Conservation (phyloP, 176 grass and related monocot genomes). For the Stipa capillata region DNA sequence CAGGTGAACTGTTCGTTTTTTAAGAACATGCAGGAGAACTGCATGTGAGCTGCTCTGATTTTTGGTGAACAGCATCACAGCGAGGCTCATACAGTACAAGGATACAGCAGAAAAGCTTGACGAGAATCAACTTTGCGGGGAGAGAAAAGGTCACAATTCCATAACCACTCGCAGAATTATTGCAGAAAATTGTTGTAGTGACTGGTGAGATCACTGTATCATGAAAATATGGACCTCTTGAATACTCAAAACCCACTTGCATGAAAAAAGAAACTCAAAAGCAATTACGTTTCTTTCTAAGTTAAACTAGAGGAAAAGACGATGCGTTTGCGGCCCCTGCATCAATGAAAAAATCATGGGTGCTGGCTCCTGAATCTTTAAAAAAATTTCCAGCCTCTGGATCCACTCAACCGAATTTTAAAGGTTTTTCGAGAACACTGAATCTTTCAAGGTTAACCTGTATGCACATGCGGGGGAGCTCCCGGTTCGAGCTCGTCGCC, state of each 20-base stretch:
- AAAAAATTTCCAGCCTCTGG: not conserved
- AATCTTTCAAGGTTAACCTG: not conserved
- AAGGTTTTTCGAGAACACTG: not conserved
- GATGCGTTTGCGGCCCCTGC: not conserved
- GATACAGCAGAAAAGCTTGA: not conserved
- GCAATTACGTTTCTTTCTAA: too few relatives aligned
- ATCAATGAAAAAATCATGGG: not conserved
- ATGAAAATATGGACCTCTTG: not conserved
- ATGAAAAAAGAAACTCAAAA: too few relatives aligned
- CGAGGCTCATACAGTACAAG: not conserved
- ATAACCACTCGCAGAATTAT: not conserved
- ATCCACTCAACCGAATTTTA: not conserved
- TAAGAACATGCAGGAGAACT: too few relatives aligned
- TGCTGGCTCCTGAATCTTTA: not conserved
- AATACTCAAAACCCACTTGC: not conserved
- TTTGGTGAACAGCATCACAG: not conserved
- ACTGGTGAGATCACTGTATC: not conserved
- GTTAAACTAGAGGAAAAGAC: not conserved
- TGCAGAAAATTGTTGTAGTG: not conserved
- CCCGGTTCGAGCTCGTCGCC: too few relatives aligned
- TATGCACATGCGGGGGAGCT: too few relatives aligned
- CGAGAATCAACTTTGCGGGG: not conserved
- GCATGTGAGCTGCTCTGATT: not conserved
- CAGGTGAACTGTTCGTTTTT: too few relatives aligned
- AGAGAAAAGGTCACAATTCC: not conserved